These are phyloP conservation scores for Exophiala phaeomuriformis DNA, from an alignment of 2,329 filamentous ascomycete genomes.

Conservation along the genomic window DNA sequence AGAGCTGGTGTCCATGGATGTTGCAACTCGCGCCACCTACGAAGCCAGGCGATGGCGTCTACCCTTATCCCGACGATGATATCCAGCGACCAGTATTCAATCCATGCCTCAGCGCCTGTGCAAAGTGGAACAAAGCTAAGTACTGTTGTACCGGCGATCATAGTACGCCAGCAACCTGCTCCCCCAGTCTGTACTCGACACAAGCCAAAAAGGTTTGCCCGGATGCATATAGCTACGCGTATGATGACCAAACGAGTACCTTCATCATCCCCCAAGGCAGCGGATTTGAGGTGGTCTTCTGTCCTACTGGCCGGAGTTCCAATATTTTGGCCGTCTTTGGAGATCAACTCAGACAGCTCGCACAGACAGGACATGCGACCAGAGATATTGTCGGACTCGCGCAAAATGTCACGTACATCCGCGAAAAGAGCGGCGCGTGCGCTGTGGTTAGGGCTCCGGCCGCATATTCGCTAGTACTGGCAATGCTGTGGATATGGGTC, in stretches of 20 bases:
- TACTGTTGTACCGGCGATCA: conserved; percentile 72
- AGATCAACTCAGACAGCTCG: conserved; percentile 23
- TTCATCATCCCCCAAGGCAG: conserved; percentile 57
- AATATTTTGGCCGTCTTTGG: conserved; percentile 29
- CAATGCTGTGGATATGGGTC: conserved; percentile 14
- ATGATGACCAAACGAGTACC: conserved; percentile 51
- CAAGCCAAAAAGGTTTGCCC: conserved; percentile 69
- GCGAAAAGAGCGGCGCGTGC: conserved; percentile 10
- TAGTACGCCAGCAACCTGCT: conserved; percentile 56
- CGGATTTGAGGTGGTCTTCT: conserved; percentile 73
- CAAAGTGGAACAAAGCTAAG: conserved; percentile 56
- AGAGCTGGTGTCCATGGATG: conserved; percentile 73
- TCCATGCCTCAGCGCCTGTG: conserved; percentile 70
- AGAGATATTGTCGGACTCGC: conserved; percentile 21
- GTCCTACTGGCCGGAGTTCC: conserved; percentile 46
- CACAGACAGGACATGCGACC: conserved; percentile 23
- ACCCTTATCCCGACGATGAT: conserved; percentile 71
- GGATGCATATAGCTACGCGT: conserved; percentile 74
- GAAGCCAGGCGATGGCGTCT: conserved; percentile 67
- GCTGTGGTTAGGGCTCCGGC: not conserved
- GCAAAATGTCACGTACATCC: conserved; percentile 20
- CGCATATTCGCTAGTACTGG: conserved; percentile 9
- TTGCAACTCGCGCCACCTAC: conserved; percentile 61
- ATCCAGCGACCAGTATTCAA: conserved; percentile 65
- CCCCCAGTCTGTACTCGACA: conserved; percentile 60